Conservation (phyloP, 2,329 filamentous ascomycete species). For the Exophiala viscosa region DNA sequence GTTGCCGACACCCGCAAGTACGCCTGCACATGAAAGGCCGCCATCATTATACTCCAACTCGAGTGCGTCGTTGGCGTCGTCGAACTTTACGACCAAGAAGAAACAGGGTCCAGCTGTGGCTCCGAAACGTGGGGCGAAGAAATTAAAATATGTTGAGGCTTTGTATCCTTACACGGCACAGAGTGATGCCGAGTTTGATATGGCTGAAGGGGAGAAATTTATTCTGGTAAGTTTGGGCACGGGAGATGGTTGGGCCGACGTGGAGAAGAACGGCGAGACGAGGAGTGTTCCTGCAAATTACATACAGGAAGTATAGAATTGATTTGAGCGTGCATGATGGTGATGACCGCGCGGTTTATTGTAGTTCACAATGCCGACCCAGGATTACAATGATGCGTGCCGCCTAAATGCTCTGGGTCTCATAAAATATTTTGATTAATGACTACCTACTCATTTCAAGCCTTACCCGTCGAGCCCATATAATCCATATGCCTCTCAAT, state of each 20-base stretch:
- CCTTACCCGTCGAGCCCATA: slow-evolving; percentile 40
- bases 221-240: slow-evolving; percentile 83
- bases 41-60: slow-evolving; percentile 76
- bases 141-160: slow-evolving; percentile 87
- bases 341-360: too few relatives aligned
- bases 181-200: slow-evolving; percentile 81
- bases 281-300: slow-evolving; percentile 88
- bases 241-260: slow-evolving; percentile 95
- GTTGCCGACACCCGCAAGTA: slow-evolving; percentile 40
- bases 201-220: slow-evolving; percentile 86
- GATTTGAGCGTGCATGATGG: neutral
- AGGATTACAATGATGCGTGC: neutral
- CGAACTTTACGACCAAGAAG: slow-evolving; percentile 51
- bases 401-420: neutral
- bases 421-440: neutral
- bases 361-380: too few relatives aligned
- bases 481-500: slow-evolving; percentile 57
- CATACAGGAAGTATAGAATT: slow-evolving; percentile 62
- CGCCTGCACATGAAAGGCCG: slow-evolving; percentile 50
- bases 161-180: slow-evolving; percentile 87
- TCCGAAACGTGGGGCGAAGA: slow-evolving; percentile 85
- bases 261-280: slow-evolving; percentile 81
- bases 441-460: slow-evolving; percentile 7
- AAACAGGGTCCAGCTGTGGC: slow-evolving; percentile 92
- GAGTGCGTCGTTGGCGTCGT: slow-evolving; percentile 61